Base-by-base conservation (phyloP, 148 eudicot species). In the Selenicereus undatus region DNA sequence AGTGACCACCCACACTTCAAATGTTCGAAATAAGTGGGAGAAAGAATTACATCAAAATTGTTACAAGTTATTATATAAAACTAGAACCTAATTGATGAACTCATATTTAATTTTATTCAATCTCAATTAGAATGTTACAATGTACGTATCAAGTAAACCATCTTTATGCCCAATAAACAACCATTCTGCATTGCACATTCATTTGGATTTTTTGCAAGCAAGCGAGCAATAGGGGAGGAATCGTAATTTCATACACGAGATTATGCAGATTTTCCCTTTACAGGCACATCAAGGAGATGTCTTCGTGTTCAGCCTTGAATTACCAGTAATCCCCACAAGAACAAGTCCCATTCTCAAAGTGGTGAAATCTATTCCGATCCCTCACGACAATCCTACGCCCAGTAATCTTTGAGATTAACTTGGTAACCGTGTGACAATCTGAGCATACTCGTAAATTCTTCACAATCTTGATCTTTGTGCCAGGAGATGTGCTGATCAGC, bases 301-400 rank as follows among this genome's bases (percentile, higher is more conserved):
- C 21, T 13, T 18, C 18, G 2, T 58, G 12, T 60, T 77, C 50
- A 39, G 11, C 12, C 42, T 52, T 29, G 17, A 9, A 60, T 88
- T 86, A 95, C 98, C 98, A 95, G 71, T 89, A 93, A 83, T 93
- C 98, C 24, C 96, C 95, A 83, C 98, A 95, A 65, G 98, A 93
- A 80, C 98, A 95, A 16, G 82, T 85, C 56, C 95, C 97, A 84
- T 89, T 82, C n/a, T 73, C 89, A 56, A 91, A 94, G 80, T 93
- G 98, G 70, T 94, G 98, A 75, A 94, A 93, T 72, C 98, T 81
- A 71, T 87, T 94, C 8, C 98, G 87, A 79, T 93, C 97, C 81
- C 97, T 93, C 76, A 95, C 89, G 11, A 93, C 85, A 50, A 95
- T 93, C 82, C 81, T 91, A 22, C 98, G 91, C n/a, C 96, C 87